Evolutionary conservation across 306 rosid genomes (phyloP), one percentile per base, ranked within the genome.

Genomic region (Senna tora): DNA sequence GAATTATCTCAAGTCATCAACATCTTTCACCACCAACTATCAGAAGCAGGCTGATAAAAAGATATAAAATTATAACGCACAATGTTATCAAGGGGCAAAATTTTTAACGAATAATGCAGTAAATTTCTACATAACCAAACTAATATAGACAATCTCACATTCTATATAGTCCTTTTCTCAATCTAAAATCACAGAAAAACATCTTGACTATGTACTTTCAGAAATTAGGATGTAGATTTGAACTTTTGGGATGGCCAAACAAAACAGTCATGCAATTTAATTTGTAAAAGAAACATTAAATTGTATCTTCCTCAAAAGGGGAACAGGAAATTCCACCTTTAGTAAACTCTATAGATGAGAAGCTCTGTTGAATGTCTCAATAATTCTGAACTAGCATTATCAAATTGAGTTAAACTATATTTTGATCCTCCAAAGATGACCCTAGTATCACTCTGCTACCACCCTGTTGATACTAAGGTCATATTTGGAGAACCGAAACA

Each of bases 41-140:
- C 82, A 73, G 79, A 82, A 72, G 73, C 71, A 42, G 2, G 38
- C 79, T 28, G 77, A 79, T n/a, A 77, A 50, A 71, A 58, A 65
- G 42, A 19, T 19, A 58, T 7, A 33, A 1, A 25, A 25, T 25
- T 25, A 25, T 56, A 69, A 65, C 11, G 59, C 76, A 79, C 33
- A 73, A 73, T 60, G 39, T 38, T 46, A 25, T 46, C 12, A 69
- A 33, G 72, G 63, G 67, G 13, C 2, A 73, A 57, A 64, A 36
- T 6, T 11, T 30, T 32, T 22, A 68, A 69, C 49, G 45, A 63
- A 74, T 61, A 28, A 63, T 41, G 6, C 42, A 21, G 54, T 22
- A 25, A 39, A 32, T 20, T 25, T 57, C 25, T 58, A 42, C 17
- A 71, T 17, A 9, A 72, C 25, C 47, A 72, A 57, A 65, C 54